Evolutionary conservation across 164 flowering plant species (phyloP), one percentile per base, ranked within the genome.

Genomic region (Chimonanthus praecox): DNA sequence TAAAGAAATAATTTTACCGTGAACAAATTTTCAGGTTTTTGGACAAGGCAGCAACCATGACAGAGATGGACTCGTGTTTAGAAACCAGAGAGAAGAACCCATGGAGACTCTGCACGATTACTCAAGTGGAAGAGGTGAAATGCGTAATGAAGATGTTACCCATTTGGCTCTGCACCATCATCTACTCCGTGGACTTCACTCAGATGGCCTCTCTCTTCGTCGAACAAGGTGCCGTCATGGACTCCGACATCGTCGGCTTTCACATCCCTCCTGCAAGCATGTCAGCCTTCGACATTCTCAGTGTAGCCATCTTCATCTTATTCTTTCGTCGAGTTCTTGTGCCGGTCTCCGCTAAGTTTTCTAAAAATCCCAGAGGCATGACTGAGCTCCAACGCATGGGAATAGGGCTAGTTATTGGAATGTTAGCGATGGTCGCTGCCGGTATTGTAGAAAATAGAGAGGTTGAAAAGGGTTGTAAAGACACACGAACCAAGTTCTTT

Each of bases 191-290:
- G 0, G 81, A 90, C 72, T 94, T 91, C 85, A 90, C 98, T 3
- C 98, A 94, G 75, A 94, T 94, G 98, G 97, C 97, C 10, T 94
- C 98, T 47, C 86, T 94, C 8, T 94, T 94, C 54, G 97, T 94
- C 4, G 95, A 91, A 77, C 98, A 94, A 84, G 98, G 98, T 1
- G 92, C 80, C 7, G 88, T 82, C 13, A 94, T 94, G 98, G 72
- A 87, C 67, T 47, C 86, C 49, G 5, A 51, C n/a, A 49, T 85
- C 3, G 89, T 87, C 7, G 71, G 72, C 18, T 88, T 94, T 79
- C 87, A 77, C 71, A 67, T 94, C 58, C 98, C 98, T 0, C 90
- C 99, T 0, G 97, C 99, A 0, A 90, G 97, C 81, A 94, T 94
- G 94, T 91, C 97, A 0, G 88, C 78, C 5, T 94, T 94, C 69